phyloP scores from a whole-genome alignment of 495 filamentous ascomycete species.

The Hyaloscypha hepaticicola region DNA sequence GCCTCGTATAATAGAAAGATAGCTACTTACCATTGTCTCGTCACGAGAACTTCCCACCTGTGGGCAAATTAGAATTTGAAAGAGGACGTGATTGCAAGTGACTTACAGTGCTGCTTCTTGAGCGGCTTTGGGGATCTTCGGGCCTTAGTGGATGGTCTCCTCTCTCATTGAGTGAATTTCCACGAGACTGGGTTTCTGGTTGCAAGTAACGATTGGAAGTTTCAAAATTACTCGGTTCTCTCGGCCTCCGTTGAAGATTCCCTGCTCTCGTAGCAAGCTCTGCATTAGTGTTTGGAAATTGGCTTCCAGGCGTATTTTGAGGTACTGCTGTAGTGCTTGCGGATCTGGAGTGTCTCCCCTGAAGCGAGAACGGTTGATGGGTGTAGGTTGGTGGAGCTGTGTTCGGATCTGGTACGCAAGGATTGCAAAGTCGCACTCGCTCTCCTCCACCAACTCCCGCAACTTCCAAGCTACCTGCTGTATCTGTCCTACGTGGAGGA shows the following conservation, averaged over 20 bases:
- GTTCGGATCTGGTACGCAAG: constrained; percentile 91
- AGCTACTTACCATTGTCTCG: constrained; percentile 3
- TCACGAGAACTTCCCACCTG: constrained; percentile 17
- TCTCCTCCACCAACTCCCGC: constrained; percentile 63
- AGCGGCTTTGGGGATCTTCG: constrained; percentile 12
- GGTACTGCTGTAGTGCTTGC: constrained; percentile 13
- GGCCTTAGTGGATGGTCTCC: constrained; percentile 3
- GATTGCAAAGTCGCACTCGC: constrained; percentile 89
- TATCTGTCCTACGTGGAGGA: constrained; percentile 33
- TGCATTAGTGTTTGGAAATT: constrained; percentile 18
- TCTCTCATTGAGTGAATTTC: background rate
- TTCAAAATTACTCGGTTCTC: constrained; percentile 13
- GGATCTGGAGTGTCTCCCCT: constrained; percentile 23
- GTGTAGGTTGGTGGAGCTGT: constrained; percentile 52
- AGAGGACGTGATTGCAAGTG: background rate
- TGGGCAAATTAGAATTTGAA: background rate
- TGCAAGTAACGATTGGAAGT: background rate
- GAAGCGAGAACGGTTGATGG: constrained; percentile 10
- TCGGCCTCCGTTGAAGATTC: background rate
- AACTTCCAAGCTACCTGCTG: constrained; percentile 22
- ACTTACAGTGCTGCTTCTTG: constrained; percentile 28
- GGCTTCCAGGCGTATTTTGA: background rate
- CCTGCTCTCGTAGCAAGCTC: constrained; percentile 4
- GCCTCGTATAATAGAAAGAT: background rate
- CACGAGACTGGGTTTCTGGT: background rate